Percentiles rank a stretch among this genome's conserved stretches.
phyloP scores from a whole-genome alignment of 192 early-diverging fungal genomes.

The Anaeromyces robustus region DNA sequence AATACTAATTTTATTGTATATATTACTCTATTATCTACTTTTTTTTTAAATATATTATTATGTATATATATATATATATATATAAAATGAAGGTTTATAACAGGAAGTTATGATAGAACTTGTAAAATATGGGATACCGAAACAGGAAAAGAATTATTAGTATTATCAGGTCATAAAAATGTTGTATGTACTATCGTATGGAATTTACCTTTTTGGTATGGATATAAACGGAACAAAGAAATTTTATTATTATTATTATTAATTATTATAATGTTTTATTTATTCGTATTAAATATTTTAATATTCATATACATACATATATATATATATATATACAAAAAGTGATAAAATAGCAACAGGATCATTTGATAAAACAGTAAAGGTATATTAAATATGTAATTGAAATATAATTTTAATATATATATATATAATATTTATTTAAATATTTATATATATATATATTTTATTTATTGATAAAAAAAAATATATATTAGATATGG shows the following conservation, averaged over 20 bases:
- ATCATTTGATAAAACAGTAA: slow-evolving; percentile 32
- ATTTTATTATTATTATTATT: too few species aligned
- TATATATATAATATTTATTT: too few species aligned
- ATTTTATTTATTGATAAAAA: background rate
- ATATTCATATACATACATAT: background rate
- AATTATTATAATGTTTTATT: background rate
- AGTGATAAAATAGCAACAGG: slow-evolving; percentile 31
- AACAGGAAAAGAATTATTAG: slow-evolving; percentile 17
- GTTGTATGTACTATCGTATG: slow-evolving; percentile 28
- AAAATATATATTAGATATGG: slow-evolving; percentile 16
- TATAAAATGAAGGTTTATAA: slow-evolving; percentile 11
- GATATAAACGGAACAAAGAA: too few species aligned
- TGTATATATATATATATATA: too few species aligned
- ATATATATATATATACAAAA: background rate
- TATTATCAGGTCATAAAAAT: slow-evolving; percentile 27
- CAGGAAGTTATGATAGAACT: slow-evolving; percentile 28
- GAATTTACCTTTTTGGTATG: slow-evolving; percentile 29
- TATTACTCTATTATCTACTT: too few species aligned
- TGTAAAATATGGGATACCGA: slow-evolving; percentile 26
- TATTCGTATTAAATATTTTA: too few species aligned
- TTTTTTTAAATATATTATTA: too few species aligned
- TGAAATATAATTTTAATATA: too few species aligned
- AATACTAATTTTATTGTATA: too few species aligned
- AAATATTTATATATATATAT: slow-evolving; percentile 1
- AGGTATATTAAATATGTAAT: slow-evolving; percentile 15